Evolutionary conservation across 23 red algal genomes (phyloP).

Genomic region (Gracilariopsis chorda): DNA sequence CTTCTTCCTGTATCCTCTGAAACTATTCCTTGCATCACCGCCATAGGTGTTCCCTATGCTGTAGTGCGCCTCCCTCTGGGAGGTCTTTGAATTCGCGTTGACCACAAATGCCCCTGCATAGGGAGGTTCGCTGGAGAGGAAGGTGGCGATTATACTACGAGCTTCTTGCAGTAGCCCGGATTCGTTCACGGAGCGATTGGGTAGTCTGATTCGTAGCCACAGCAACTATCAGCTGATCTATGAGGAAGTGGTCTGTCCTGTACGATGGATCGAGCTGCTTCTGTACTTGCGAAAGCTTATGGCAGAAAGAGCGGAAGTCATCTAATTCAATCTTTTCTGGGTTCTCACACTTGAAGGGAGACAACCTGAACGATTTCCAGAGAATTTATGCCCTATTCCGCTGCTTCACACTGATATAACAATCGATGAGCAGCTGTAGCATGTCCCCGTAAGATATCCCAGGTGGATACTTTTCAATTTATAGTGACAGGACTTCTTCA

Average conservation of each 20-base stretch:
- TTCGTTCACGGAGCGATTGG: background rate
- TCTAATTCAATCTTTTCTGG: slow-evolving; percentile 8
- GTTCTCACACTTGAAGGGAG: background rate
- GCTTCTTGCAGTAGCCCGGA: background rate
- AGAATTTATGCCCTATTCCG: background rate
- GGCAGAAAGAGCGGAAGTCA: background rate
- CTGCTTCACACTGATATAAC: background rate
- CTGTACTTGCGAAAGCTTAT: background rate
- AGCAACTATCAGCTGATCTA: slow-evolving; percentile 3
- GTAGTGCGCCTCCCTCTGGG: background rate
- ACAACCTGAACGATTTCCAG: background rate
- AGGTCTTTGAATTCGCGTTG: background rate
- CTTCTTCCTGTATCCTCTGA: background rate
- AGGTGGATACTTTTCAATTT: background rate
- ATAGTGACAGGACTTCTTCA: background rate
- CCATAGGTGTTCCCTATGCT: background rate
- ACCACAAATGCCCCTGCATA: background rate
- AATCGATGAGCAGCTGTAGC: background rate
- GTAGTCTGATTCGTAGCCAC: background rate
- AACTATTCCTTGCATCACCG: background rate
- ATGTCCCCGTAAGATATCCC: background rate
- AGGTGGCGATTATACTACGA: background rate
- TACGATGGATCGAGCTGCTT: background rate
- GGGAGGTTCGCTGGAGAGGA: background rate
- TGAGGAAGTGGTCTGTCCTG: background rate